Base-by-base conservation (phyloP, 2,329 filamentous ascomycete species). In the Fusarium sp. region DNA sequence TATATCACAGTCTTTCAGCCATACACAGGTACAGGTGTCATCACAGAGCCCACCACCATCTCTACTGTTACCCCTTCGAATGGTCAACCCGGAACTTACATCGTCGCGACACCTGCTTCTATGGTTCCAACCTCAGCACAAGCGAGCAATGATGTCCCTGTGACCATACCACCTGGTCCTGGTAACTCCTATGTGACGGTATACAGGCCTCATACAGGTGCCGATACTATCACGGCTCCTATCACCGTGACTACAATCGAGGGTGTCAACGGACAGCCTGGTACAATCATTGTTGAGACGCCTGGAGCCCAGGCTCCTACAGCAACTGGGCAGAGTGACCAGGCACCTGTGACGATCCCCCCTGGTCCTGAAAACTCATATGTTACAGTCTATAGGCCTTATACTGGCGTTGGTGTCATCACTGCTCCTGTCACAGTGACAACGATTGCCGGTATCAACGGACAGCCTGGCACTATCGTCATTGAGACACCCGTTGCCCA, bases 1-100 rank as follows among this genome's bases (percentile, higher is more conserved):
- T 67, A 67, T 15, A 19, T 62, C 11, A 67, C 63, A 8, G 40
- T 67, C 2, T 67, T 67, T n/a, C 32, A 41, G 30, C 56, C 62
- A 17, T 52, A 67, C 14, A 57, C 62, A 3, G 63, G 62, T 5
- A 62, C 56, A 7, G 43, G 46, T n/a, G 43, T 39, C 7, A 53
- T 67, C 30, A 51, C 39, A n/a, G 59, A 50, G 3, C 54, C 65
- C 4, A 47, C 61, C 1, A 61, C 60, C 2, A 47, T 68, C 17
- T 65, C 65, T 2, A 68, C 59, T 2, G 61, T 68, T 43, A 27
- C 50, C 14, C 65, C 65, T 2, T 41, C 47, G 3, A 64, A 47
- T 11, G 60, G 50, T 3, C 59, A 56, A 33, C 65, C 59, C 10
- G 65, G 65, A 41, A 68, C 61, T 5, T 41, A 62, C 8, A 52